Percentiles rank a stretch among this genome's conserved stretches.
These are phyloP conservation scores for Lichenothelia convexa DNA, from an alignment of 495 filamentous ascomycete species.

Conservation along the genomic window DNA sequence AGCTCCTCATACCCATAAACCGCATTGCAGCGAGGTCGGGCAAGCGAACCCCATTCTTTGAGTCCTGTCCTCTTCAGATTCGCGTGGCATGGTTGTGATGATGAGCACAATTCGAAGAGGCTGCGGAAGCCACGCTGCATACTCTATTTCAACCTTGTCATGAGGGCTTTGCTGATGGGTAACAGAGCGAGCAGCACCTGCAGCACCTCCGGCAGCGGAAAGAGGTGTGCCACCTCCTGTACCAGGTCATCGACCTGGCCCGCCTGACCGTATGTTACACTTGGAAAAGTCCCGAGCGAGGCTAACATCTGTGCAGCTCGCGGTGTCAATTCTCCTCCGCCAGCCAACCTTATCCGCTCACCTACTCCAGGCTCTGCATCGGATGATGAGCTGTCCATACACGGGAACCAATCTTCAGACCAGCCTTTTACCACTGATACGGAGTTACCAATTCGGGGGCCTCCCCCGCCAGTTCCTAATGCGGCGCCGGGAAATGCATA, in stretches of 20 bases:
- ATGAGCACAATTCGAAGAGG: too few species aligned
- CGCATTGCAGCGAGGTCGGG: not conserved
- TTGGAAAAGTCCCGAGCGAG: too few species aligned
- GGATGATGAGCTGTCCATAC: constrained; percentile 79
- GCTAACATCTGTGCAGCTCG: constrained; percentile 9
- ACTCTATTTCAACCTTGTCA: too few species aligned
- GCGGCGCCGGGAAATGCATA: constrained; percentile 15
- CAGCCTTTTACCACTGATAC: constrained; percentile 25
- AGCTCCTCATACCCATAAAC: not conserved
- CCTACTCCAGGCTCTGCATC: constrained; percentile 71
- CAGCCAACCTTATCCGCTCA: constrained; percentile 40
- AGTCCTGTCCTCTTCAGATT: constrained; percentile 19
- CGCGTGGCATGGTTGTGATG: too few species aligned
- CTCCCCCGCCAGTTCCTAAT: constrained; percentile 25
- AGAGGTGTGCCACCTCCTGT: too few species aligned
- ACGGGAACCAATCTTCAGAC: constrained; percentile 31
- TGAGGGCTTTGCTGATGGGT: not conserved
- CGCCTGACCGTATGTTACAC: too few species aligned
- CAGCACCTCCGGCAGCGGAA: constrained; percentile 44
- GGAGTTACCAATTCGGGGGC: constrained; percentile 23
- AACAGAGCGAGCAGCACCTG: constrained; percentile 21
- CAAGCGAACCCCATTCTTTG: not conserved
- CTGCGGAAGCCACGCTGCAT: too few species aligned
- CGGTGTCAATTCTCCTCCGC: constrained; percentile 40
- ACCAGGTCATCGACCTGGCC: too few species aligned